These are phyloP conservation scores for Flaveria trinervia DNA, from an alignment of 129 eudicot genomes.

Conservation along the genomic window DNA sequence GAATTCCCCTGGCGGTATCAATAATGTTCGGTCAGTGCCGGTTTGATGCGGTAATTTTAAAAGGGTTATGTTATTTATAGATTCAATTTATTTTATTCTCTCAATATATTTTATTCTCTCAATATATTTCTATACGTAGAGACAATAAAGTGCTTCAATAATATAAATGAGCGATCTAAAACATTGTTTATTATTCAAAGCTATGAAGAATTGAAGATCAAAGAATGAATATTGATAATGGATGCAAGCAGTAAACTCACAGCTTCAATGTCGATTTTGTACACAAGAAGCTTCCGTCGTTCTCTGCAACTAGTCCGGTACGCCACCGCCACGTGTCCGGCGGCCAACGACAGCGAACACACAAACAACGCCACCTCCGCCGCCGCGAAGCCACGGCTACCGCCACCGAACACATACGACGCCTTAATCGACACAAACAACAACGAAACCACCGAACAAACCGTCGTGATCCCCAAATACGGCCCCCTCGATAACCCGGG, in stretches of 20 bases:
- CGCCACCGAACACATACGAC: constrained; percentile 62
- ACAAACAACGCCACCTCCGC: constrained; percentile 70
- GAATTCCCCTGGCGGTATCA: no score
- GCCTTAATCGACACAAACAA: constrained; percentile 85
- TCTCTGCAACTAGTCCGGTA: constrained; percentile 89
- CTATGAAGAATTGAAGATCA: no score
- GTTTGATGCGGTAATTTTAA: neutral
- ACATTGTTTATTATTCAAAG: neutral
- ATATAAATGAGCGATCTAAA: no score
- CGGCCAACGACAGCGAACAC: constrained; percentile 64
- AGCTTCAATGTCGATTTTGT: constrained; percentile 92
- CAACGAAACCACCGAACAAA: constrained; percentile 74
- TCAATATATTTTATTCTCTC: no score
- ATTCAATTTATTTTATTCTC: no score
- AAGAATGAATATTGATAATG: neutral
- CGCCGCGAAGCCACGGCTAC: constrained; percentile 26
- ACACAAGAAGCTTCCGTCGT: constrained; percentile 84
- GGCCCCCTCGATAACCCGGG: constrained; percentile 86
- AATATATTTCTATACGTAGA: no score
- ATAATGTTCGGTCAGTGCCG: no score
- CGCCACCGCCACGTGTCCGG: constrained; percentile 81
- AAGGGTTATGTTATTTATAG: no score
- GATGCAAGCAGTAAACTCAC: constrained; percentile 49
- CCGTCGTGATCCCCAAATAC: constrained; percentile 69
- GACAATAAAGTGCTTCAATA: no score